A percentile compares a stretch with the other conserved stretches of the same genome.
phyloP scores from a whole-genome alignment of 164 flowering plant genomes.

The Buxus sempervirens region DNA sequence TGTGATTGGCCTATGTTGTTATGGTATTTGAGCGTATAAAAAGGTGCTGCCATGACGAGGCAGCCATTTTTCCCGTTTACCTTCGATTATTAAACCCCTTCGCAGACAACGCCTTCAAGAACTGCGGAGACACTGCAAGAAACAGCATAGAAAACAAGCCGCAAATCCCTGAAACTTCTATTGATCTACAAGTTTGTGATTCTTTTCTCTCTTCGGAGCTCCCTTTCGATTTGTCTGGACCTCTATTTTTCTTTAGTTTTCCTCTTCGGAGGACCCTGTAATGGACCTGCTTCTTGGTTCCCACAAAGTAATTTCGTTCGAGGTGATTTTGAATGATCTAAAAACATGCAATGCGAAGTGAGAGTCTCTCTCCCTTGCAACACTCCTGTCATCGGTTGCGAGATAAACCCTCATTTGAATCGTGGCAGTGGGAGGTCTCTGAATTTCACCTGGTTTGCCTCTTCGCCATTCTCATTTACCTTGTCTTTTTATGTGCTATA shows the following conservation, averaged over 20 bases:
- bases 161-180: background rate
- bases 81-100: too few species aligned
- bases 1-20: too few species aligned
- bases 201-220: background rate
- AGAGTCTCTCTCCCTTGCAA: background rate
- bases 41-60: too few species aligned
- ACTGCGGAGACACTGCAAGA: background rate
- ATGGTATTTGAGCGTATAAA: too few species aligned
- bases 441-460: constrained; percentile 18
- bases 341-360: constrained; percentile 1
- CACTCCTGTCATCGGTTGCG: constrained; percentile 26
- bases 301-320: background rate
- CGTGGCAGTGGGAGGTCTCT: background rate
- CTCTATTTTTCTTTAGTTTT: background rate
- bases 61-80: too few species aligned
- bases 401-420: constrained; percentile 10
- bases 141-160: background rate
- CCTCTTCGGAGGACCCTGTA: constrained; percentile 4
- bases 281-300: background rate
- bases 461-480: background rate
- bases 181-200: background rate
- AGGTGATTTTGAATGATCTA: constrained; percentile 2
- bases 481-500: background rate
- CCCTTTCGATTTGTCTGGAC: background rate
- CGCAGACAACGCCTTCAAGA: too few species aligned